Evolutionary conservation across 1,284 basidiomycete species (phyloP).

Genomic region (Cystobasidiaceae sp.): DNA sequence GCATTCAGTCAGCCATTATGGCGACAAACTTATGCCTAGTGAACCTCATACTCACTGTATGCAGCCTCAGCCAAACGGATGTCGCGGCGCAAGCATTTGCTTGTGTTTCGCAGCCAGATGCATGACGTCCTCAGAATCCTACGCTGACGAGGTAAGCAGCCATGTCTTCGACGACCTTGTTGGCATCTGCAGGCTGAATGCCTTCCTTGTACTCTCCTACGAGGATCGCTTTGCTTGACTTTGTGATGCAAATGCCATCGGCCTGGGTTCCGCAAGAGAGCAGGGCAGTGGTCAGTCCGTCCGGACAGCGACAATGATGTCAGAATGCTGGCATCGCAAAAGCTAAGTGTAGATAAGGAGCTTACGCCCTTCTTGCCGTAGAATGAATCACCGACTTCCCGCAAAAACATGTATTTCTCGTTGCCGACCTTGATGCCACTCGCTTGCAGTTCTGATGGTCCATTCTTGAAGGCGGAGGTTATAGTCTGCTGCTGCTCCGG

Average conservation of each 20-base stretch:
- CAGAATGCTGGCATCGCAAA: not conserved
- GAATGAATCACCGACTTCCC: slow-evolving; percentile 58
- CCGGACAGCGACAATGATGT: not conserved
- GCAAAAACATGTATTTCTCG: slow-evolving; percentile 74
- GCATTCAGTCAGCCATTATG: no score
- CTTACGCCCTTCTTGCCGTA: slow-evolving; percentile 77
- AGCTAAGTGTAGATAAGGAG: slow-evolving; percentile 25
- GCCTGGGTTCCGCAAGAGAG: slow-evolving; percentile 52
- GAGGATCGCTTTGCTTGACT: slow-evolving; percentile 82
- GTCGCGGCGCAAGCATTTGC: no score
- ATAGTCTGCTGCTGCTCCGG: slow-evolving; percentile 69
- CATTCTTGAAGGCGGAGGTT: slow-evolving; percentile 55
- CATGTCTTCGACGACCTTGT: slow-evolving; percentile 64
- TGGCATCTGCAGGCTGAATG: slow-evolving; percentile 61
- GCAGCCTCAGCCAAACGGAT: no score
- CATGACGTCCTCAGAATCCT: slow-evolving; percentile 45
- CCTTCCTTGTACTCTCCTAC: slow-evolving; percentile 72
- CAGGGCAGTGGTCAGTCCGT: not conserved
- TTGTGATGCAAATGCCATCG: slow-evolving; percentile 73
- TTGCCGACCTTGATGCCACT: slow-evolving; percentile 65
- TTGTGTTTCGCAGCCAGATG: not conserved
- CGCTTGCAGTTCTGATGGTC: slow-evolving; percentile 52
- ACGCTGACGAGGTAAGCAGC: slow-evolving; percentile 73
- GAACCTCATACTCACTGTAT: no score
- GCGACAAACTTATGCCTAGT: no score